phyloP scores from a whole-genome alignment of 129 eudicot genomes.

The Centrapalus pauciflorus region DNA sequence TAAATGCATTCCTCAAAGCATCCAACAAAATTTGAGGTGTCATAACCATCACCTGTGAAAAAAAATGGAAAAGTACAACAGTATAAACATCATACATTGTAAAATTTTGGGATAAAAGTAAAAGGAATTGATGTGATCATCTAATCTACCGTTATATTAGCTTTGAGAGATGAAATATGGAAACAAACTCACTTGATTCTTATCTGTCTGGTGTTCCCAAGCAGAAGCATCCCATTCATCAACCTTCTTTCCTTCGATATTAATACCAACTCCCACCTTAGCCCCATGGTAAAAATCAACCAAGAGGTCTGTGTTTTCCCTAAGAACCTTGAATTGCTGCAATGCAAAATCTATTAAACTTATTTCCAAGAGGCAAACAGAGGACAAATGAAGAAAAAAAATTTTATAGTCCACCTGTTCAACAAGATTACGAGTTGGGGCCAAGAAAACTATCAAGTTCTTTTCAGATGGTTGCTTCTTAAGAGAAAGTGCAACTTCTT shows the following conservation, averaged over 20 bases:
- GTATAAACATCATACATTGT: not conserved
- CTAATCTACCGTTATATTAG: not conserved
- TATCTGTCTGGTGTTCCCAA: conserved; percentile 57
- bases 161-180: not conserved
- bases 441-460: conserved; percentile 57
- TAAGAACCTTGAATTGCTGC: conserved; percentile 66
- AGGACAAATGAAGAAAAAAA: not conserved
- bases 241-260: conserved; percentile 34
- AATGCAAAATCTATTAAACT: not conserved
- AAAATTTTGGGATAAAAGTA: not conserved
- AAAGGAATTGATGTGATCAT: not conserved
- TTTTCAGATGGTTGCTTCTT: conserved; percentile 17
- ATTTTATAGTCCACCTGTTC: conserved; percentile 37
- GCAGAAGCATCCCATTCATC: conserved; percentile 54
- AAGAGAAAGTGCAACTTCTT: conserved; percentile 34
- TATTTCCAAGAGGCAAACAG: not conserved
- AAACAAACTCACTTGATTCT: conserved; percentile 48
- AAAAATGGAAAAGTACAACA: not conserved
- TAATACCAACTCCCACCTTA: conserved; percentile 9
- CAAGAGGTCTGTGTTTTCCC: conserved; percentile 40
- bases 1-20: conserved; percentile 62
- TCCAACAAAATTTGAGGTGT: conserved; percentile 85
- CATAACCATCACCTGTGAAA: conserved; percentile 66
- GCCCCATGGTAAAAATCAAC: conserved; percentile 68
- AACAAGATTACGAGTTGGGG: conserved; percentile 72